Conservation (phyloP, 257 asterid genomes). For the Solanum medicagineum region DNA sequence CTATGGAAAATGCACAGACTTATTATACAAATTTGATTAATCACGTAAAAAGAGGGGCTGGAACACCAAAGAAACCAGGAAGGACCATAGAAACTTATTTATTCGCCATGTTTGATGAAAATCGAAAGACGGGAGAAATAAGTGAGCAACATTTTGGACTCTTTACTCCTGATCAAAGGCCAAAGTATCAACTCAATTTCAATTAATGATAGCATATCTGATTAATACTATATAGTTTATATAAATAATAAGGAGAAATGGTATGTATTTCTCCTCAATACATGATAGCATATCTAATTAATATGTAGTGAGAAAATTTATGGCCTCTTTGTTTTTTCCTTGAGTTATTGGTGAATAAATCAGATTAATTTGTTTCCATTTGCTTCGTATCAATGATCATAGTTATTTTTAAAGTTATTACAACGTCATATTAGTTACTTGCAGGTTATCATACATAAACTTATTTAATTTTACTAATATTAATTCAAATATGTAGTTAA, state of each 20-base stretch:
- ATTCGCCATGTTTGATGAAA: slow-evolving; percentile 50
- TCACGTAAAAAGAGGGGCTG: not conserved
- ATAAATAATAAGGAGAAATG: not conserved
- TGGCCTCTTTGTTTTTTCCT: not conserved
- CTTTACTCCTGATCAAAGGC: slow-evolving; percentile 14
- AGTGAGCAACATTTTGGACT: slow-evolving; percentile 38
- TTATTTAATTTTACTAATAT: too few species aligned
- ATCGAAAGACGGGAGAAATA: slow-evolving; percentile 1
- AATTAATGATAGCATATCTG: not conserved
- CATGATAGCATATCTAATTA: too few species aligned
- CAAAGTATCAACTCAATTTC: slow-evolving; percentile 11
- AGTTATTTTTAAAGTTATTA: too few species aligned
- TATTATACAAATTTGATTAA: slow-evolving; percentile 5
- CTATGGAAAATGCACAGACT: slow-evolving; percentile 1
- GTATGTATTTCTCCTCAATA: not conserved
- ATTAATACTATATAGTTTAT: not conserved
- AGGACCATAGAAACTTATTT: slow-evolving; percentile 28
- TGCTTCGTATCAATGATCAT: too few species aligned
- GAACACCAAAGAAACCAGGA: slow-evolving; percentile 29
- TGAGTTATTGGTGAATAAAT: too few species aligned
- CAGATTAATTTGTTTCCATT: too few species aligned
- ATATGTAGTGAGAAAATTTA: too few species aligned
- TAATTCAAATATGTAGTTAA: too few species aligned
- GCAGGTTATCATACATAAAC: too few species aligned
- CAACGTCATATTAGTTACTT: too few species aligned